phyloP scores from a whole-genome alignment of 495 filamentous ascomycete species.

The Parathielavia hyrcaniae region DNA sequence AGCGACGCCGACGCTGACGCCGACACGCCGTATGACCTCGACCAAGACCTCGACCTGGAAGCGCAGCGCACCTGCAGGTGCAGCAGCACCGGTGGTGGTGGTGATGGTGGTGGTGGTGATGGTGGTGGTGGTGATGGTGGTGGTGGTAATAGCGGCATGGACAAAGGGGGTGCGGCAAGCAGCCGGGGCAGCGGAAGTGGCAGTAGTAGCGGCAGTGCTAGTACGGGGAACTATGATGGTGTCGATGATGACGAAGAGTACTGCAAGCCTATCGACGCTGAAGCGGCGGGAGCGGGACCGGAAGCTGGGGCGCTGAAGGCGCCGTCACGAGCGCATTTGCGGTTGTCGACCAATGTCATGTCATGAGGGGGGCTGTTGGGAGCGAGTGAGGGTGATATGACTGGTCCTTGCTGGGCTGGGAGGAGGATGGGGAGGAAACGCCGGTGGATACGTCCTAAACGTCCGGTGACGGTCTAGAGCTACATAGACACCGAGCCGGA shows the following conservation, averaged over 20 bases:
- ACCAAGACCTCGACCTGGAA: constrained; percentile 14
- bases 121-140: neutral
- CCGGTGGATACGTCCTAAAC: neutral
- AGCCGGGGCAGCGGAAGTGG: neutral
- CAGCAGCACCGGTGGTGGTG: neutral
- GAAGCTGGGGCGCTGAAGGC: constrained; percentile 13
- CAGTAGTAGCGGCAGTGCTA: neutral
- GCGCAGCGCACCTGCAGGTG: constrained; percentile 10
- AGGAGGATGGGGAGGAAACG: neutral
- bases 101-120: neutral
- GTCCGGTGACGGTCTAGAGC: no score
- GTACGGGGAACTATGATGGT: no score
- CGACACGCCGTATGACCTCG: constrained; percentile 4
- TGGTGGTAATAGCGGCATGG: no score
- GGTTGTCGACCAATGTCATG: constrained; percentile 22
- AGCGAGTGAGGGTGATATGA: no score
- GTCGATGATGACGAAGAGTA: constrained; percentile 4
- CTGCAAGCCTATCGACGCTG: neutral
- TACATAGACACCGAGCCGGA: no score
- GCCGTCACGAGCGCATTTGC: constrained; percentile 24
- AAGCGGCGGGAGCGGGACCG: neutral
- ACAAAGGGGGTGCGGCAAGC: neutral
- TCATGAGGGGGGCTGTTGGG: constrained; percentile 14
- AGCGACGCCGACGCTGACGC: neutral
- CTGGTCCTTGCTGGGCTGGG: constrained; percentile 2